phyloP scores from a whole-genome alignment of 441 rosid genomes.

The Metrosideros polymorpha region DNA sequence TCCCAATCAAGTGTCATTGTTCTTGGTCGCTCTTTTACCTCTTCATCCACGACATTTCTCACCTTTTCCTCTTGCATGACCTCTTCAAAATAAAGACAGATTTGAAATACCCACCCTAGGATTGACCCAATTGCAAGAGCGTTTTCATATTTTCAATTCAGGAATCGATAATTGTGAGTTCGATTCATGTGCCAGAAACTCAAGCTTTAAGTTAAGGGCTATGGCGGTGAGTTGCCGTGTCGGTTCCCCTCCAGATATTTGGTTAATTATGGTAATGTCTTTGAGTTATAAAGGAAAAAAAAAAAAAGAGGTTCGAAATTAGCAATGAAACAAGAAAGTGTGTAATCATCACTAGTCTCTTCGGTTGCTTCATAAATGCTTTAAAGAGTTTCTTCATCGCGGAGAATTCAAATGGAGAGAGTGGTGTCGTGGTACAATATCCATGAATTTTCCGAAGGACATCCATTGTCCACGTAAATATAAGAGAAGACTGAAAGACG shows the following conservation, averaged over 20 bases:
- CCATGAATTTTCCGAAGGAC: neutral
- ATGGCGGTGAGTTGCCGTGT: neutral
- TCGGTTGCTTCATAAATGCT: neutral
- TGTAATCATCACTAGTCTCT: neutral
- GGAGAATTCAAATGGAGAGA: neutral
- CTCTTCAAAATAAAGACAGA: neutral
- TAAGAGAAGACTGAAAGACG: neutral
- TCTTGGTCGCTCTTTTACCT: neutral
- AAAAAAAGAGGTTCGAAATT: neutral
- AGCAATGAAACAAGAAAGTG: neutral
- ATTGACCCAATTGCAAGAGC: neutral
- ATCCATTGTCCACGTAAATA: neutral
- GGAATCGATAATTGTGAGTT: neutral
- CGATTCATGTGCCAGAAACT: neutral
- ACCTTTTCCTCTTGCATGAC: neutral
- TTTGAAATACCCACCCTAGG: neutral
- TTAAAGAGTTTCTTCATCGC: neutral
- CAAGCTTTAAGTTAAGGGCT: neutral
- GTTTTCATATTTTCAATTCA: neutral
- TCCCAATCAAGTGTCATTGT: neutral
- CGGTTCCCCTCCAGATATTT: too few relatives aligned
- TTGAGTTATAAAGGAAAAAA: neutral
- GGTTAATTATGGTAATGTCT: neutral
- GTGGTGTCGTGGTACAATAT: neutral
- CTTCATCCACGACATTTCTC: neutral